Conservation (phyloP, 345 rosid genomes). For the Syzygium grande region DNA sequence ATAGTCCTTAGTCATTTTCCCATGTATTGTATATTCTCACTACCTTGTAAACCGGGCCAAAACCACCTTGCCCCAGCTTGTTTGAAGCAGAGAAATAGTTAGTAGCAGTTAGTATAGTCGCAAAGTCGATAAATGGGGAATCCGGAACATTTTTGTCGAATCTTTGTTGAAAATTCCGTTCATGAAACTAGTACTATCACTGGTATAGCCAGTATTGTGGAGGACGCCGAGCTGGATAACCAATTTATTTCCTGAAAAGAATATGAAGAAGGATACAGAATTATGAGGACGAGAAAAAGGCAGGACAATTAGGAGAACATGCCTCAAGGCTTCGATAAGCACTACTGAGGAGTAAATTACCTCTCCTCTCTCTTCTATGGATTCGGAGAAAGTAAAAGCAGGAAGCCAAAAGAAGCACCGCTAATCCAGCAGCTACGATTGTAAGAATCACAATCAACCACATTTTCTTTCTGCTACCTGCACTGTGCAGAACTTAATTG, state of each 20-base stretch:
- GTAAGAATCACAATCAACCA: conserved; percentile 9
- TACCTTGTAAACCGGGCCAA: conserved; percentile 23
- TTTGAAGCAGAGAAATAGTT: conserved; percentile 18
- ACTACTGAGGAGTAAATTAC: background rate
- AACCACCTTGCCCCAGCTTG: conserved; percentile 19
- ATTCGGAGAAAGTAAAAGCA: background rate
- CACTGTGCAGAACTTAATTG: background rate
- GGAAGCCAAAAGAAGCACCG: conserved; percentile 4
- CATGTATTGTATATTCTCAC: background rate
- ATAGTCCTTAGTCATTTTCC: background rate
- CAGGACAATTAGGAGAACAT: background rate
- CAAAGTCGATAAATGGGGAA: conserved; percentile 8
- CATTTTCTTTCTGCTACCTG: conserved; percentile 6
- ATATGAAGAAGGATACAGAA: background rate
- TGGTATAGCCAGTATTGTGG: background rate
- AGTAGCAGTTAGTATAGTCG: conserved; percentile 24
- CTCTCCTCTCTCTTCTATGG: background rate
- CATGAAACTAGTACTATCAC: background rate
- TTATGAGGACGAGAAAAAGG: background rate
- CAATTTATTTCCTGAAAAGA: background rate
- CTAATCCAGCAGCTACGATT: background rate
- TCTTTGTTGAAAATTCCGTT: background rate
- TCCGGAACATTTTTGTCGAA: background rate
- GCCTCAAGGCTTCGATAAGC: background rate
- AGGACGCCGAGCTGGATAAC: background rate